These are phyloP conservation scores for Mycena maculata DNA, from an alignment of 768 basidiomycete species.

Conservation along the genomic window DNA sequence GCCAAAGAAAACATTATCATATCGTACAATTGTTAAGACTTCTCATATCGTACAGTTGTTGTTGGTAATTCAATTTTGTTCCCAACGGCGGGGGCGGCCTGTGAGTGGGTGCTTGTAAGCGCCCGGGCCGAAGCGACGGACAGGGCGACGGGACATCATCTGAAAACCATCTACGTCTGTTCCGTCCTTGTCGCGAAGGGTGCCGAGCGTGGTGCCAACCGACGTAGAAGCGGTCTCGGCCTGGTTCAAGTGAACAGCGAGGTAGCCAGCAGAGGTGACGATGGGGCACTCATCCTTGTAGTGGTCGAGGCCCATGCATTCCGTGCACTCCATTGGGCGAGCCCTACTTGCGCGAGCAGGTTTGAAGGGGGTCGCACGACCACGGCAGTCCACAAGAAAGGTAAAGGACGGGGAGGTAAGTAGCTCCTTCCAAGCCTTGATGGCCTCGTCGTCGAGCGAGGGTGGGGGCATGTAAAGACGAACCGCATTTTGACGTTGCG, in stretches of 20 bases:
- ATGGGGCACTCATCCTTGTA: slow-evolving; percentile 22
- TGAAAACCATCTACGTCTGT: slow-evolving; percentile 7
- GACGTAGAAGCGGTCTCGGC: not conserved
- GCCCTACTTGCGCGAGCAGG: not conserved
- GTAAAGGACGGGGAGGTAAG: slow-evolving; percentile 13
- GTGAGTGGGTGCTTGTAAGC: not conserved
- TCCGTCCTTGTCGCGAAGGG: slow-evolving; percentile 3
- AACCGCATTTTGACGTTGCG: slow-evolving; percentile 5
- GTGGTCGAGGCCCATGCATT: slow-evolving; percentile 21
- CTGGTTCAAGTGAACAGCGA: slow-evolving; percentile 3
- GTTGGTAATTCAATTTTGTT: too few relatives aligned
- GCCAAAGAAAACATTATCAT: too few relatives aligned
- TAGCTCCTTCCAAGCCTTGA: slow-evolving; percentile 10
- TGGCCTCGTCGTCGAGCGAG: not conserved
- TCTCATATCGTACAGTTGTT: too few relatives aligned
- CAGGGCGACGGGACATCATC: not conserved
- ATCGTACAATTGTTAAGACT: too few relatives aligned
- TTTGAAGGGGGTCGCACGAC: slow-evolving; percentile 14
- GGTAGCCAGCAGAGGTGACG: not conserved
- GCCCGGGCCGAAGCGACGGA: not conserved
- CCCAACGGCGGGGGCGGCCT: not conserved
- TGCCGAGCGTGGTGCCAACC: not conserved
- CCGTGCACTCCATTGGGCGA: slow-evolving; percentile 15
- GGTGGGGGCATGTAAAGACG: slow-evolving; percentile 18
- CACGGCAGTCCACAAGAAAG: slow-evolving; percentile 15